Evolutionary conservation across 164 flowering plant genomes (phyloP).

Genomic region (Liriodendron chinense): DNA sequence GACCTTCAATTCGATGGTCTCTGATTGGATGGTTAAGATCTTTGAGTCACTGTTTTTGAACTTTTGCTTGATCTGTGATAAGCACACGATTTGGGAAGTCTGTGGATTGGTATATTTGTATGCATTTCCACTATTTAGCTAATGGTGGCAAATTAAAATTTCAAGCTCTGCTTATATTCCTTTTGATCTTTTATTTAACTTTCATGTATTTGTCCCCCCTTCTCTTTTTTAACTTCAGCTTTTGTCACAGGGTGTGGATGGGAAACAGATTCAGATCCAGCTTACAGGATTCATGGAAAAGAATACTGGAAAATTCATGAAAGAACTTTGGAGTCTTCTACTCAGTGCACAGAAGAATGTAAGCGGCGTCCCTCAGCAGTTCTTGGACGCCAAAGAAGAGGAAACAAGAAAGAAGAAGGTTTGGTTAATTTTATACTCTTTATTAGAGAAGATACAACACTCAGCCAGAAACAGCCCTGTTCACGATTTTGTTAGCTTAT

Average conservation of each 20-base stretch:
- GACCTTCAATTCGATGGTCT: too few relatives aligned
- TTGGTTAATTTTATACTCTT: not conserved
- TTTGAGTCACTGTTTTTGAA: not conserved
- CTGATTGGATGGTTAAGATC: not conserved
- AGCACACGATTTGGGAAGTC: not conserved
- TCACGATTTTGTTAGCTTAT: too few relatives aligned
- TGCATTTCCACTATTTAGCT: not conserved
- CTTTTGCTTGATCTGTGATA: not conserved
- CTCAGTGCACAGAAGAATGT: slow-evolving; percentile 87
- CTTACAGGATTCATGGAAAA: slow-evolving; percentile 99
- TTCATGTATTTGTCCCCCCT: not conserved
- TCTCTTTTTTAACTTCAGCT: not conserved
- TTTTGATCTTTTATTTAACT: not conserved
- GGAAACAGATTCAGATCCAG: slow-evolving; percentile 85
- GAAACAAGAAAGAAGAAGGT: slow-evolving; percentile 83
- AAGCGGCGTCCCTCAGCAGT: slow-evolving; percentile 95
- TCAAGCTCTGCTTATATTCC: too few relatives aligned
- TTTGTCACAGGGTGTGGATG: slow-evolving; percentile 67
- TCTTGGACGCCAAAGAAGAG: slow-evolving; percentile 92
- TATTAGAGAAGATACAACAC: too few relatives aligned
- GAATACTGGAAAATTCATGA: slow-evolving; percentile 96
- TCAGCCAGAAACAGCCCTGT: too few relatives aligned
- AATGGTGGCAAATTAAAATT: not conserved
- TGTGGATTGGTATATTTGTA: not conserved
- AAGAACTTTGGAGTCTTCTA: slow-evolving; percentile 87